Conservation (phyloP, 768 basidiomycete species). For the Mycena metata region DNA sequence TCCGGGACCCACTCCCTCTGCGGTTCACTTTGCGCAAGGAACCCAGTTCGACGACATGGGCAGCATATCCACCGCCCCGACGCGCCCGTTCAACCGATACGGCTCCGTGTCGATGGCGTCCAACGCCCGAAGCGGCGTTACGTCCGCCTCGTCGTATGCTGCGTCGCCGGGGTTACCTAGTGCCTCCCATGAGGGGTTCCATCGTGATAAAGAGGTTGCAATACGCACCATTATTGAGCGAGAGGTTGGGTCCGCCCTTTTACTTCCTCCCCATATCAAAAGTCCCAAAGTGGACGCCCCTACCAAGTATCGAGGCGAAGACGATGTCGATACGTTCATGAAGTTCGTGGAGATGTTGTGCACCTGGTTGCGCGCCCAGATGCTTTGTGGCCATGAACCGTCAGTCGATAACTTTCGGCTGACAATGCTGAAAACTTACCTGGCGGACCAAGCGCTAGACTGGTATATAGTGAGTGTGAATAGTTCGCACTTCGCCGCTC, state of each 20-base stretch:
- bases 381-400: not conserved
- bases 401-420: not conserved
- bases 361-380: not conserved
- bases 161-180: no score
- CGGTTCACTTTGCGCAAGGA: not conserved
- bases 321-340: conserved; percentile 2
- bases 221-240: not conserved
- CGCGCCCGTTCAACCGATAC: not conserved
- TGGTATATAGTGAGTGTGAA: not conserved
- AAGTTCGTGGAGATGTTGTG: not conserved
- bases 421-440: not conserved
- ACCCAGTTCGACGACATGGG: conserved; percentile 7
- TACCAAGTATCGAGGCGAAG: not conserved
- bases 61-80: conserved; percentile 2
- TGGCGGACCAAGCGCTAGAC: not conserved
- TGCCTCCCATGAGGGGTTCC: not conserved
- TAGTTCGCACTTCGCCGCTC: not conserved
- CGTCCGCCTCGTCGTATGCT: no score
- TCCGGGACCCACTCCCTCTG: not conserved
- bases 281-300: not conserved
- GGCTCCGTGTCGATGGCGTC: no score
- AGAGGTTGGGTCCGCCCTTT: not conserved
- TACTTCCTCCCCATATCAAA: not conserved
- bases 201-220: not conserved
- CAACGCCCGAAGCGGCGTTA: no score